Conservation (phyloP, 2,329 filamentous ascomycete species). For the Amylocarpus encephaloides region DNA sequence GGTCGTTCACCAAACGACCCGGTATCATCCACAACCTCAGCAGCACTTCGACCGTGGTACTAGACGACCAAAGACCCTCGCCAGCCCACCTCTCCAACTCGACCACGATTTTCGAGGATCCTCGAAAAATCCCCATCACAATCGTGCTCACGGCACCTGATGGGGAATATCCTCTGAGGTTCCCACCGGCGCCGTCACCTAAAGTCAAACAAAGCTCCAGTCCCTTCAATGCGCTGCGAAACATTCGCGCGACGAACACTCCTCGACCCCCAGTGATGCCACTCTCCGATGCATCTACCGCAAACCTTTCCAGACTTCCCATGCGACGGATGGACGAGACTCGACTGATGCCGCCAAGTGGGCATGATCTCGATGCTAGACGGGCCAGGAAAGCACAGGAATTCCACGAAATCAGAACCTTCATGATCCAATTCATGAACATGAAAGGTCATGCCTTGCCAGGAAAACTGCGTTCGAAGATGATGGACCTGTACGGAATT, state of each 20-base stretch:
- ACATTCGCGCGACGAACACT: background rate
- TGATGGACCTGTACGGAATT: slow-evolving; percentile 26
- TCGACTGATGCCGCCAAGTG: slow-evolving; percentile 20
- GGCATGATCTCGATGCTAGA: slow-evolving; percentile 6
- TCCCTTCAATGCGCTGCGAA: background rate
- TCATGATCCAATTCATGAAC: slow-evolving; percentile 23
- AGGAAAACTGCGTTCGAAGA: slow-evolving; percentile 12
- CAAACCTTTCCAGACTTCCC: background rate
- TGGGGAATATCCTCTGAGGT: background rate
- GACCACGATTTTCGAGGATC: slow-evolving; percentile 10
- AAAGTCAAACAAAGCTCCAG: background rate
- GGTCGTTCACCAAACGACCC: background rate
- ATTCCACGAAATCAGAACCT: slow-evolving; percentile 19
- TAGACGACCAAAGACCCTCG: background rate
- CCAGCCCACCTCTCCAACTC: background rate
- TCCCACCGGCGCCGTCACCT: background rate
- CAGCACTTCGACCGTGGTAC: background rate
- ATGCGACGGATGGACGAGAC: slow-evolving; percentile 7
- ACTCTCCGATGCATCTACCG: background rate
- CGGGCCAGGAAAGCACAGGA: slow-evolving; percentile 17
- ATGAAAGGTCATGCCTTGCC: slow-evolving; percentile 21
- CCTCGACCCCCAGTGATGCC: background rate
- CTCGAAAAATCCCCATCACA: slow-evolving; percentile 12
- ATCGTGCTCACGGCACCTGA: slow-evolving; percentile 25
- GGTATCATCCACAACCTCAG: background rate